Conservation (phyloP, 805 yeast species). For the Komagataella mondaviorum region DNA sequence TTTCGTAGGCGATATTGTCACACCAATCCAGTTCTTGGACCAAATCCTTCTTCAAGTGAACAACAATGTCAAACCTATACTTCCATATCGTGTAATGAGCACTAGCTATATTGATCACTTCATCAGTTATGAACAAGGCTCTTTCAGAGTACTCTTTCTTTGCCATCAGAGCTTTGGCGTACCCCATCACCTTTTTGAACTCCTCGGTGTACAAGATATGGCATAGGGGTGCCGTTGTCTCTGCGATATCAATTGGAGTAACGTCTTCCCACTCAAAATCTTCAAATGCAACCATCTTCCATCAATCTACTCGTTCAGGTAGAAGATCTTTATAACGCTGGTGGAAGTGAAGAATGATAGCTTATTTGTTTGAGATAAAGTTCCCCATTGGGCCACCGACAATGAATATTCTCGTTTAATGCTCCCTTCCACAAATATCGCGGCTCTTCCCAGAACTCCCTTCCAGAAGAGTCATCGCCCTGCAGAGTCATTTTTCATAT, state of each 20-base stretch:
- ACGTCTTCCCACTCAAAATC: conserved; percentile 3
- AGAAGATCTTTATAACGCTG: neutral
- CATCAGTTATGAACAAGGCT: conserved; percentile 52
- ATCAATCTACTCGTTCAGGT: neutral
- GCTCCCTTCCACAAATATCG: too few species aligned
- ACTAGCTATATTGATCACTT: conserved; percentile 55
- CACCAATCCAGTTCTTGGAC: conserved; percentile 65
- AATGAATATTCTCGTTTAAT: neutral
- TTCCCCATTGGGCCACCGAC: neutral
- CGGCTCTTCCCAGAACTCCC: neutral
- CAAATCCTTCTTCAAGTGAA: conserved; percentile 20
- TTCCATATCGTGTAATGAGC: conserved; percentile 92
- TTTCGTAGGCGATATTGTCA: conserved; percentile 56
- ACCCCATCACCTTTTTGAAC: conserved; percentile 48
- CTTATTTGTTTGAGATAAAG: neutral
- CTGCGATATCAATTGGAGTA: conserved; percentile 1
- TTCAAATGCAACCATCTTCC: neutral
- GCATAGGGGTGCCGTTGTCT: conserved; percentile 23
- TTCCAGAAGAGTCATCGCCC: neutral
- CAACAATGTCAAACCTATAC: conserved; percentile 43
- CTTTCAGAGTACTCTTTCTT: conserved; percentile 53
- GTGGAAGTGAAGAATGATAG: neutral
- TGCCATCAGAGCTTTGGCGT: conserved; percentile 44
- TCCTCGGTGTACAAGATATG: conserved; percentile 63
- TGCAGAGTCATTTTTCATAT: neutral